phyloP scores from a whole-genome alignment of 2,329 filamentous ascomycete genomes.

The Exophiala viscosa region DNA sequence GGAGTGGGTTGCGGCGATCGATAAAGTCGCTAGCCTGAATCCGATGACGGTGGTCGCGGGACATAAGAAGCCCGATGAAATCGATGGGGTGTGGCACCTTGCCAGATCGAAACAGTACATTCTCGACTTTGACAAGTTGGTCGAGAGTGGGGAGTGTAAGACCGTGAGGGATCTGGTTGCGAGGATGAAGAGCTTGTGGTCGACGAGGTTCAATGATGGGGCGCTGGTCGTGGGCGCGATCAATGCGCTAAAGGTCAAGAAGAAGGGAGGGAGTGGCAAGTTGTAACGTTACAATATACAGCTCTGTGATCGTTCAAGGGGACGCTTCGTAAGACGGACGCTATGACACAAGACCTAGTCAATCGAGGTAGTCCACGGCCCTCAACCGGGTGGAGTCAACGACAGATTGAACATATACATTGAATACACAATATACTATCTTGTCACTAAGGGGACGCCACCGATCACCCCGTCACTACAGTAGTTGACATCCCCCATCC shows the following conservation, averaged over 20 bases:
- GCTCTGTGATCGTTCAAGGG: no score
- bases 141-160: constrained; percentile 57
- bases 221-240: constrained; percentile 5
- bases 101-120: constrained; percentile 32
- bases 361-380: no score
- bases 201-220: constrained; percentile 9
- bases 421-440: no score
- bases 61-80: constrained; percentile 30
- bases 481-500: no score
- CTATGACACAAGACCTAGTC: no score
- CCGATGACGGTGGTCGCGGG: constrained; percentile 35
- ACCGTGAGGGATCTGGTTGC: constrained; percentile 50
- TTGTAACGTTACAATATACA: no score
- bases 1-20: constrained; percentile 35
- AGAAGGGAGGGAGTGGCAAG: constrained; percentile 3
- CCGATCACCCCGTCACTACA: no score
- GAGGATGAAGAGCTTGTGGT: constrained; percentile 46
- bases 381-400: no score
- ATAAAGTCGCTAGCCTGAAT: constrained; percentile 32
- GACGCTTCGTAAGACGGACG: no score
- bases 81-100: constrained; percentile 32
- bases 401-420: no score
- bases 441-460: no score
- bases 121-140: constrained; percentile 17
- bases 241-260: constrained; percentile 61